Evolutionary conservation across 179 eudicot species (phyloP).

Genomic region (Beta macrorhiza): DNA sequence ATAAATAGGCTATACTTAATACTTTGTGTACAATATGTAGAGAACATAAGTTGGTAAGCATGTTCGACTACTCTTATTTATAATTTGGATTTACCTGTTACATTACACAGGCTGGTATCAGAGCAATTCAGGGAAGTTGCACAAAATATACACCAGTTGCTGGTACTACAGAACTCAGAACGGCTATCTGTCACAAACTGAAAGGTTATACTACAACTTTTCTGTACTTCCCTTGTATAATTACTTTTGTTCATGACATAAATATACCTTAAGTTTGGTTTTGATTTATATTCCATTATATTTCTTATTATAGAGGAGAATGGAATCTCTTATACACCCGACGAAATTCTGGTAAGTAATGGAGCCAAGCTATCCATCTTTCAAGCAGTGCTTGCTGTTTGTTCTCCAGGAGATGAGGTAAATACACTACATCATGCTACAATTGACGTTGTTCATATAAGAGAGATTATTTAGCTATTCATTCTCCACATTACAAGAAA

Average conservation of each 20-base stretch:
- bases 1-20: too few relatives aligned
- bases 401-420: constrained; percentile 92
- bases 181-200: constrained; percentile 70
- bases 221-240: neutral
- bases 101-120: constrained; percentile 60
- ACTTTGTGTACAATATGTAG: too few relatives aligned
- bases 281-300: neutral
- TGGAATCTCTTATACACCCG: constrained; percentile 59
- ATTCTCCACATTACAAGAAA: too few relatives aligned
- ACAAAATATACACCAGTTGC: constrained; percentile 89
- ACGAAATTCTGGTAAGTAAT: constrained; percentile 71
- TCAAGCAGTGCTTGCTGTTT: constrained; percentile 80
- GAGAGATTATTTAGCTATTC: too few relatives aligned
- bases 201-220: constrained; percentile 40
- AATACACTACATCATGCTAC: neutral
- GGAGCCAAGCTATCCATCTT: constrained; percentile 80
- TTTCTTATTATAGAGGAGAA: constrained; percentile 64
- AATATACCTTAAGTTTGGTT: neutral
- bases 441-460: neutral
- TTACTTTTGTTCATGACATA: neutral
- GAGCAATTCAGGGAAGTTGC: constrained; percentile 67
- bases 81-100: neutral
- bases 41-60: too few relatives aligned
- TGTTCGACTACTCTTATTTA: too few relatives aligned
- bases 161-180: constrained; percentile 69